Conservation (phyloP, 2,329 filamentous ascomycete genomes). For the Xylaria sp. region DNA sequence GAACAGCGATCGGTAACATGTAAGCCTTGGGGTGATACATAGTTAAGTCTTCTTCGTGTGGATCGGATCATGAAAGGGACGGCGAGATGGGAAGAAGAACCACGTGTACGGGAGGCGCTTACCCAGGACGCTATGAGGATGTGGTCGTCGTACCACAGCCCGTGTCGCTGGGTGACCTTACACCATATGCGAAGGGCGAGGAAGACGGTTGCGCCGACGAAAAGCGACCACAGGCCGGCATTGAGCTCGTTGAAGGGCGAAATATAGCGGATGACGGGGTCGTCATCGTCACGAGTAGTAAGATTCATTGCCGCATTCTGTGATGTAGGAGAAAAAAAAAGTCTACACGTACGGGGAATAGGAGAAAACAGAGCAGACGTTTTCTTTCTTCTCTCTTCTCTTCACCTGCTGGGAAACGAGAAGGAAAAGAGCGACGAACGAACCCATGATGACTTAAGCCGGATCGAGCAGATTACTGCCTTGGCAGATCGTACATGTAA, state of each 20-base stretch:
- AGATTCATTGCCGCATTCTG: slow-evolving; percentile 2
- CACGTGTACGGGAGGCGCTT: slow-evolving; percentile 1
- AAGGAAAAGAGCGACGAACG: neutral
- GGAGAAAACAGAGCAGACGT: neutral
- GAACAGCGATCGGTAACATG: too few relatives aligned
- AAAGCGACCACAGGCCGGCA: slow-evolving; percentile 23
- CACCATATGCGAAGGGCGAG: slow-evolving; percentile 26
- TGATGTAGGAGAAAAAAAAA: neutral
- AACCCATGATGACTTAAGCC: neutral
- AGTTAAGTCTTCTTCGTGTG: neutral
- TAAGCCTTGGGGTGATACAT: neutral
- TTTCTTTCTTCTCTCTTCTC: too few relatives aligned
- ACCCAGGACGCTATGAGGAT: slow-evolving; percentile 28
- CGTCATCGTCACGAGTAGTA: neutral
- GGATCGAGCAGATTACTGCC: neutral
- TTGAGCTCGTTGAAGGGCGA: slow-evolving; percentile 21
- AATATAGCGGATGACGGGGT: neutral
- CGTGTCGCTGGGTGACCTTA: slow-evolving; percentile 4
- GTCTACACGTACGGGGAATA: too few relatives aligned
- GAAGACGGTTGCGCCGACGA: slow-evolving; percentile 18
- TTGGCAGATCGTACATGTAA: neutral
- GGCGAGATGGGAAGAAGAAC: too few relatives aligned
- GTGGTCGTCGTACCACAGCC: slow-evolving; percentile 25
- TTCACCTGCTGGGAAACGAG: too few relatives aligned
- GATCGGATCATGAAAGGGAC: too few relatives aligned